A percentile compares a stretch with the other conserved stretches of the same genome.
Evolutionary conservation across 169 alveolate species (phyloP).

Genomic region (Plasmodium vinckei): DNA sequence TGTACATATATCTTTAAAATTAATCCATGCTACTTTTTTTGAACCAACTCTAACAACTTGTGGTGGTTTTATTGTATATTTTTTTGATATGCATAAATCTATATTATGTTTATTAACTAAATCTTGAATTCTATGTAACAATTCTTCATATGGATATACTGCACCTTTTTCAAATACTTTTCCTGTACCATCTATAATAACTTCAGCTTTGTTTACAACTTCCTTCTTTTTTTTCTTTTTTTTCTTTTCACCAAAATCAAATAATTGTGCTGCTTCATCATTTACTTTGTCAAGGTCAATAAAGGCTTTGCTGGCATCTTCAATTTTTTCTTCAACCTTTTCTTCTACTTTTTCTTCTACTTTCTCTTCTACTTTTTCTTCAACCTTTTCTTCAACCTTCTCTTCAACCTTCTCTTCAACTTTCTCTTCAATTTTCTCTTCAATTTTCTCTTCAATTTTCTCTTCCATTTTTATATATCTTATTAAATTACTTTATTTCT

Average conservation of each 20-base stretch:
- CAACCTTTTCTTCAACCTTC: not conserved
- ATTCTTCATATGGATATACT: slow-evolving; percentile 90
- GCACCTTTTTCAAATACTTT: slow-evolving; percentile 89
- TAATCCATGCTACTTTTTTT: slow-evolving; percentile 96
- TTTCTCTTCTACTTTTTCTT: not conserved
- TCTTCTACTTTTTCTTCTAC: not conserved
- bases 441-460: not conserved
- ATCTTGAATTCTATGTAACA: slow-evolving; percentile 90
- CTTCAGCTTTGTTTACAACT: slow-evolving; percentile 80
- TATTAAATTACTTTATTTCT: too few relatives aligned
- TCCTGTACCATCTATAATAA: slow-evolving; percentile 86
- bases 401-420: not conserved
- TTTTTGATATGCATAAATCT: slow-evolving; percentile 90
- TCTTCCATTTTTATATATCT: too few relatives aligned
- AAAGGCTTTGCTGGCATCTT: slow-evolving; percentile 51
- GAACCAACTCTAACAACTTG: slow-evolving; percentile 96
- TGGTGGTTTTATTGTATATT: slow-evolving; percentile 93
- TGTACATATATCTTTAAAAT: slow-evolving; percentile 93
- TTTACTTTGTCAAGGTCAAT: slow-evolving; percentile 47
- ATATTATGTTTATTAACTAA: slow-evolving; percentile 91
- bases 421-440: not conserved
- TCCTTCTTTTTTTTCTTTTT: slow-evolving; percentile 87
- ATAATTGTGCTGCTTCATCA: slow-evolving; percentile 78
- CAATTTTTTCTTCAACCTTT: slow-evolving; percentile 8
- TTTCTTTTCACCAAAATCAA: slow-evolving; percentile 91